These are phyloP conservation scores for Candida michaelii DNA, from an alignment of 805 yeast genomes.

Conservation along the genomic window DNA sequence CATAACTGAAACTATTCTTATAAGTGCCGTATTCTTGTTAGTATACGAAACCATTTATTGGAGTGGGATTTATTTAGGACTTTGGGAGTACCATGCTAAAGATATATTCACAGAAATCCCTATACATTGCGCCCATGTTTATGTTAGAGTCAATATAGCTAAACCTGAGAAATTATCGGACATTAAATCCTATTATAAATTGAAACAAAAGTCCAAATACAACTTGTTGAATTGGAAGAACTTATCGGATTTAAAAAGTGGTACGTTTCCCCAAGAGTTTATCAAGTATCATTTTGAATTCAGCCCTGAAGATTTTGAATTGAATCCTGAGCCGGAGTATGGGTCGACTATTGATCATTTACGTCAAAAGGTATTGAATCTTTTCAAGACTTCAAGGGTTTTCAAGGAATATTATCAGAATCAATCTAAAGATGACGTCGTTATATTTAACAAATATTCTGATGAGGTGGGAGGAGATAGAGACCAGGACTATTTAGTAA, in stretches of 20 bases:
- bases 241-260: constrained; percentile 17
- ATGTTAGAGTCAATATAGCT: constrained; percentile 49
- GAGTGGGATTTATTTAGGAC: constrained; percentile 39
- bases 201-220: constrained; percentile 26
- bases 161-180: constrained; percentile 16
- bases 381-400: constrained; percentile 47
- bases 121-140: constrained; percentile 75
- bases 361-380: constrained; percentile 52
- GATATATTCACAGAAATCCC: constrained; percentile 72
- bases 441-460: constrained; percentile 29
- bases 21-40: constrained; percentile 23
- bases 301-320: constrained; percentile 75
- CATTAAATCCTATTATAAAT: constrained; percentile 28
- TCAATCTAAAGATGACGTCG: constrained; percentile 20
- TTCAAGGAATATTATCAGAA: constrained; percentile 19
- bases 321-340: constrained; percentile 56
- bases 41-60: constrained; percentile 44
- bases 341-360: constrained; percentile 70
- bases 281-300: constrained; percentile 71
- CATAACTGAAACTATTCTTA: constrained; percentile 29
- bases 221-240: constrained; percentile 25
- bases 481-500: constrained; percentile 33
- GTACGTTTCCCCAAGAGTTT: constrained; percentile 22
- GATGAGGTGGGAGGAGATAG: constrained; percentile 22
- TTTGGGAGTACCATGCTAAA: constrained; percentile 54